A percentile compares a stretch with the other conserved stretches of the same genome.
Conservation (phyloP, 2,329 filamentous ascomycete species). For the Alternaria sp. region DNA sequence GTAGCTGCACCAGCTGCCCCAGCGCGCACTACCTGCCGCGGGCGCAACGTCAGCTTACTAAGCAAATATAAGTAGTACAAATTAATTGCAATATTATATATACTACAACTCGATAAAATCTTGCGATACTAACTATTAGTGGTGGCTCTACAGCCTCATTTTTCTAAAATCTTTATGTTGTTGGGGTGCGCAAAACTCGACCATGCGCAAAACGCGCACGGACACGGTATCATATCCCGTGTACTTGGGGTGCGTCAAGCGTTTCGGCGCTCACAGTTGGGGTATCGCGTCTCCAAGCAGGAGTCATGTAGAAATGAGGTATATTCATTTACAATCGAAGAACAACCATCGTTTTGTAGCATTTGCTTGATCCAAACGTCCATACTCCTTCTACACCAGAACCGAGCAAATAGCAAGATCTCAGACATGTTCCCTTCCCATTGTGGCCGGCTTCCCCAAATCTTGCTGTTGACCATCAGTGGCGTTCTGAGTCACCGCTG, state of each 20-base stretch:
- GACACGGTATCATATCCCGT: background rate
- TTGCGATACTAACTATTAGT: too few species aligned
- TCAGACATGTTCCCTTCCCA: conserved; percentile 25
- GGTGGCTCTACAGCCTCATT: too few species aligned
- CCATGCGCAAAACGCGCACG: too few species aligned
- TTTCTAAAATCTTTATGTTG: too few species aligned
- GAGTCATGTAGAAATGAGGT: background rate
- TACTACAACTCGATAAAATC: too few species aligned
- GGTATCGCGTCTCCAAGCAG: too few species aligned
- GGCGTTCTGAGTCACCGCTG: conserved; percentile 2
- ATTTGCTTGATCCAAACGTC: background rate
- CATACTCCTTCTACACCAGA: background rate
- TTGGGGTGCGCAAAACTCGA: too few species aligned
- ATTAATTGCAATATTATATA: too few species aligned
- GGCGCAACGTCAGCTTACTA: too few species aligned
- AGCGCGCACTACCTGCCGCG: too few species aligned
- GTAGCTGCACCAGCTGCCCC: too few species aligned
- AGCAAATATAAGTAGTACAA: too few species aligned
- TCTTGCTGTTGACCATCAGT: conserved; percentile 14
- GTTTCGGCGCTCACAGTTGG: background rate
- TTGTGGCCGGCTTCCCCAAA: conserved; percentile 17
- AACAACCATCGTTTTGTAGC: background rate
- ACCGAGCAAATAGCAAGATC: background rate
- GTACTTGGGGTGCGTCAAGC: background rate
- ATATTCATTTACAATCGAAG: conserved; percentile 5